Evolutionary conservation across 345 rosid species (phyloP), one percentile per base, ranked within the genome.

Genomic region (Luvunga scandens): DNA sequence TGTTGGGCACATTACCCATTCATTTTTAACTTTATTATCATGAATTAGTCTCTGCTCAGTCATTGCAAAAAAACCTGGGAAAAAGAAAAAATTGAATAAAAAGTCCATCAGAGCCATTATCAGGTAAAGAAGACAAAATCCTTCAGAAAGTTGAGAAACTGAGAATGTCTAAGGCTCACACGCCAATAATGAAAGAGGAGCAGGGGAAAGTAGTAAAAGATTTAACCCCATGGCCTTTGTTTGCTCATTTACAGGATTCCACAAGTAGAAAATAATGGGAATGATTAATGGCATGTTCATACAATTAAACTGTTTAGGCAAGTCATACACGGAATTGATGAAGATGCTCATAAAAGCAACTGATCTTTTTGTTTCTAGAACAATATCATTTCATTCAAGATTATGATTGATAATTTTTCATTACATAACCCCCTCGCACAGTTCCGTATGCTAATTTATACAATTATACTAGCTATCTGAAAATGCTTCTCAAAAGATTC

Each of bases 1-100:
- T 42, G 90, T 88, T 73, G 99, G 98, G 83, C 99, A 95, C 94
- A 90, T 90, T 63, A 95, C 88, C 99, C 98, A 92, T 85, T 89
- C 90, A 31, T 55, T 83, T 80, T 60, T 88, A 79, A 82, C 71
- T 57, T 84, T 87, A 60, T 30, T 82, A 36, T 86, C 92, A 78
- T 79, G 84, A 78, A 69, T 77, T 69, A 74, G 75, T 70, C 80
- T 82, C 53, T 77, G 88, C 86, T 95, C 99, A 14, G 95, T 93
- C 93, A 95, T 81, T 36, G 90, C 86, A 79, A 95, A 88, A 62
- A 93, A 86, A 73, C 99, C 99, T 95, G 84, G 65, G 78, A 57
- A 63, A 63, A 77, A 78, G 66, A 21, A 74, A 81, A 50, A 81
- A 36, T 45, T 61, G 75, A 79, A 63, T 65, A 34, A 63, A 75